These are phyloP conservation scores for Saprolegnia diclina DNA, from an alignment of 352 stramenopile genomes.

Conservation along the genomic window DNA sequence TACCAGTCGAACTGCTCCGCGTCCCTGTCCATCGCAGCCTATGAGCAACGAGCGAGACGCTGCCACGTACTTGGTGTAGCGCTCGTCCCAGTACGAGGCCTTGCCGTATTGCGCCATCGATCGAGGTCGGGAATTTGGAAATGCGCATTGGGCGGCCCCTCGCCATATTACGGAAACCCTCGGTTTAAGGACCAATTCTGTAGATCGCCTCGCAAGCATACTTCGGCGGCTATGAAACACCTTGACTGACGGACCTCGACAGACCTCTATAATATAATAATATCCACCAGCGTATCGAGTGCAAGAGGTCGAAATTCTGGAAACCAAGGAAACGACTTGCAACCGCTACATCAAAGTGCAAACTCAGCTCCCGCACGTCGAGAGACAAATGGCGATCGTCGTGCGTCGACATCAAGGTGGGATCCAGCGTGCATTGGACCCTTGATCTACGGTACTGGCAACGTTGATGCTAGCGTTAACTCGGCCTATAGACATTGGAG, in stretches of 20 bases:
- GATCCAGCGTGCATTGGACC: too few relatives aligned
- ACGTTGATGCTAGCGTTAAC: too few relatives aligned
- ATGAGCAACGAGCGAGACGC: neutral
- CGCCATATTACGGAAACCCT: conserved; percentile 2
- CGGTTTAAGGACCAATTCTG: neutral
- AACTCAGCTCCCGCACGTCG: too few relatives aligned
- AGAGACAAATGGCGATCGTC: too few relatives aligned
- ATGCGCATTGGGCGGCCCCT: neutral
- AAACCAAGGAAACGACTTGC: neutral
- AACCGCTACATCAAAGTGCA: too few relatives aligned
- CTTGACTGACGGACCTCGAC: conserved; percentile 6
- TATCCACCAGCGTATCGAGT: neutral
- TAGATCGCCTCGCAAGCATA: too few relatives aligned
- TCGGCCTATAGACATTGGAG: too few relatives aligned
- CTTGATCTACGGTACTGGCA: too few relatives aligned
- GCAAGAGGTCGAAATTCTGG: conserved; percentile 7
- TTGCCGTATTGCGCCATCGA: conserved; percentile 91
- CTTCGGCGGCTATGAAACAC: too few relatives aligned
- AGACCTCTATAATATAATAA: neutral
- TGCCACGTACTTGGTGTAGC: conserved; percentile 86
- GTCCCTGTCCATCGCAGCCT: conserved; percentile 44
- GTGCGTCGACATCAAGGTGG: too few relatives aligned
- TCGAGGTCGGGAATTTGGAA: conserved; percentile 11
- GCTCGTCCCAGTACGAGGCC: conserved; percentile 91
- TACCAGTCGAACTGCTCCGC: conserved; percentile 94